Base-by-base conservation (phyloP, 495 filamentous ascomycete genomes). In the Annulohypoxylon maeteangense region DNA sequence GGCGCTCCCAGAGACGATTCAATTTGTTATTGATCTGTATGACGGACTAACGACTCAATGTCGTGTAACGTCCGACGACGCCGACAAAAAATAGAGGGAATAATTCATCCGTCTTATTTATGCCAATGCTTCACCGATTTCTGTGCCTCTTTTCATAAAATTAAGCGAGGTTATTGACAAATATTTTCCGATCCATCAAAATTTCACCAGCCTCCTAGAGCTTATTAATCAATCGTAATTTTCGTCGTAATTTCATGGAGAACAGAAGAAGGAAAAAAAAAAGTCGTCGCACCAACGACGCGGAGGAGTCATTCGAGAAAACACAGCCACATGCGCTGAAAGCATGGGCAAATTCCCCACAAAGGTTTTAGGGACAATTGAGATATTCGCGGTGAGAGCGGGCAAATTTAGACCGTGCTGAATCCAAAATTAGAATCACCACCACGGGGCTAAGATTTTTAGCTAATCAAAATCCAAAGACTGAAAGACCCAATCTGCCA, bases 251-350 rank as follows among this genome's bases (percentile, higher is more conserved):
- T 18, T 44, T 18, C 40, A 7, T 44, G 40, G 40, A 12, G 40
- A 18, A 44, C 7, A 44, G 16, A 16, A 44, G 12, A 16, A 44
- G 20, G 20, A 18, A 44, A 44, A 18, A 42, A 42, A 42, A n/a
- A 42, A 3, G 40, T 18, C 40, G n/a, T 44, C 40, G n/a, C 16
- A 18, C 40, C 16, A 44, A 44, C 40, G 12, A 20, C 40, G 40
- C 40, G n/a, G 20, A 44, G 20, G 40, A 5, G 40, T 44, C 40
- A 44, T 44, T 20, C 40, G 40, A 44, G 40, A 44, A 44, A 44
- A 44, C 62, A 67, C 68, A 67, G 62, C 62, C 62, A 55, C 68
- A 56, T 3, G 11, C 20, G 20, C 45, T 27, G 40, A 44, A 44
- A 12, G 4, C 11, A 40, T 40, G 20, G 22, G 11, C 22, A 23